phyloP scores from a whole-genome alignment of 139 green algal species.

The Ulvella scutata region DNA sequence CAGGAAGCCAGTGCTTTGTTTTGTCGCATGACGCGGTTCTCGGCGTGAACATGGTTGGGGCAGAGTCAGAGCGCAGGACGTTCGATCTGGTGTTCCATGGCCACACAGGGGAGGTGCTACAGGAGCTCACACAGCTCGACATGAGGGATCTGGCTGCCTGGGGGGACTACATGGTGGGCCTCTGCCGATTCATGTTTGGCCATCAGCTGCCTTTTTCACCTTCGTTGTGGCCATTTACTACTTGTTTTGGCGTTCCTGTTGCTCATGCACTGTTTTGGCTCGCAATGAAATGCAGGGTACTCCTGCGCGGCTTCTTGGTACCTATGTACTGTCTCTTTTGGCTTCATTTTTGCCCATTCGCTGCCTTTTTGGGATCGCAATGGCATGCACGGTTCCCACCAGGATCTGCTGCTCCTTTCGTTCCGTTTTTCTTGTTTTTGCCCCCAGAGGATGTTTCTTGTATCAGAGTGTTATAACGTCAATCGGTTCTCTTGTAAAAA shows the following conservation, averaged over 20 bases:
- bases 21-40: not conserved
- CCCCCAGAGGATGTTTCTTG: not conserved
- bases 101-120: not conserved
- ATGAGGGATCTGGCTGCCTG: not conserved
- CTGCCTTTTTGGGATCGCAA: not conserved
- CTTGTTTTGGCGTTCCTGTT: too few species aligned
- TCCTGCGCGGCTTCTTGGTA: not conserved
- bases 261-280: not conserved
- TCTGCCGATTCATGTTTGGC: not conserved
- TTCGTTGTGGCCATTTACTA: not conserved
- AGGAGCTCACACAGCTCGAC: not conserved
- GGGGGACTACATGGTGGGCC: constrained; percentile 2
- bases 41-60: not conserved
- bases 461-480: not conserved
- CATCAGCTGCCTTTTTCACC: not conserved
- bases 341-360: not conserved
- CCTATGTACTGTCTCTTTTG: not conserved
- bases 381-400: not conserved
- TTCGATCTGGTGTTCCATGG: not conserved
- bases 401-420: not conserved
- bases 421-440: not conserved
- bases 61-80: not conserved
- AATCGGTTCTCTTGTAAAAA: not conserved
- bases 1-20: not conserved
- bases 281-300: not conserved